Percentiles rank a stretch among this genome's conserved stretches.
Conservation (phyloP, 139 green algal genomes). For the Ettlia oleoabundans region DNA sequence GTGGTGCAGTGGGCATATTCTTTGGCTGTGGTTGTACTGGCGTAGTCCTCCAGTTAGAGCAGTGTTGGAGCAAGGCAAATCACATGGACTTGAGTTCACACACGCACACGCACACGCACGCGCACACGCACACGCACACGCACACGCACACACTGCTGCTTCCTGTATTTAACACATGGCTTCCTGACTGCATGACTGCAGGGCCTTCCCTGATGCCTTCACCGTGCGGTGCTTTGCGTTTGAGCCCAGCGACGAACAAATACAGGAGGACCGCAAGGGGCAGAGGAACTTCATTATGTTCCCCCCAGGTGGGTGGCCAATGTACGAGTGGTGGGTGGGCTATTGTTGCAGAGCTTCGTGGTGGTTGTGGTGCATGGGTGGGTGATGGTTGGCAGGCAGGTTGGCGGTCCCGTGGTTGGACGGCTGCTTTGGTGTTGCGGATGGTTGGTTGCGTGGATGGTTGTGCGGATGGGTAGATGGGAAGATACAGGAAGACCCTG, state of each 20-base stretch:
- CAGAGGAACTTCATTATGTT: conserved; percentile 79
- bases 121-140: neutral
- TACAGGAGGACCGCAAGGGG: conserved; percentile 49
- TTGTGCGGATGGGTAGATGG: too few species aligned
- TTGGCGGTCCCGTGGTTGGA: too few species aligned
- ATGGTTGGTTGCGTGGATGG: too few species aligned
- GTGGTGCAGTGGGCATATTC: too few species aligned
- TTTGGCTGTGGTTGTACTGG: too few species aligned
- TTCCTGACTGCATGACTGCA: conserved; percentile 1
- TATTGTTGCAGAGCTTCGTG: neutral
- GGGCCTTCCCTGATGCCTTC: conserved; percentile 72
- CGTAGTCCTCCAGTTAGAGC: too few species aligned
- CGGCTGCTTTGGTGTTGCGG: too few species aligned
- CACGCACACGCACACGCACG: too few species aligned
- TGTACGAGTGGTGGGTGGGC: neutral
- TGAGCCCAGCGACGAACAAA: conserved; percentile 73
- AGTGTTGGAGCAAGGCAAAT: too few species aligned
- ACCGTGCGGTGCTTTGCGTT: conserved; percentile 83
- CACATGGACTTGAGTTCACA: too few species aligned
- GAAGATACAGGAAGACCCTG: too few species aligned
- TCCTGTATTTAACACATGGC: neutral
- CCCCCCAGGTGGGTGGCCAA: conserved; percentile 48
- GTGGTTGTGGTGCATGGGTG: neutral
- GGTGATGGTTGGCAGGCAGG: too few species aligned
- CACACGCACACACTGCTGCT: neutral